Conservation (phyloP, 148 eudicot genomes). For the Chenopodium quinoa region DNA sequence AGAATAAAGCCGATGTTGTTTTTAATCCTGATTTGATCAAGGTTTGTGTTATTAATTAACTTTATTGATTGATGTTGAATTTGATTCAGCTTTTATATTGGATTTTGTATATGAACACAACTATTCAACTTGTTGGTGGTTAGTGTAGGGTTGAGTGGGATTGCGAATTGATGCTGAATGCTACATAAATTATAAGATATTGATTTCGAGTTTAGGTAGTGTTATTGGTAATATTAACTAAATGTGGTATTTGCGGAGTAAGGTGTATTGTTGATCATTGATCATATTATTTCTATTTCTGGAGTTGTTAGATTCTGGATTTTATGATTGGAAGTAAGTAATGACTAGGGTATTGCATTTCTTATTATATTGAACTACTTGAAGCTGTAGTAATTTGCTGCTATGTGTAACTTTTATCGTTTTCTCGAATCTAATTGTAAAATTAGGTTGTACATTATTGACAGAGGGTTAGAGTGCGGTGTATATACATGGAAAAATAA, state of each 20-base stretch:
- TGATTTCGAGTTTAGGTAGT: no score
- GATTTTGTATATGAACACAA: background rate
- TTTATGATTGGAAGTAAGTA: background rate
- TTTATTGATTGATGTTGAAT: background rate
- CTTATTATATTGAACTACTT: background rate
- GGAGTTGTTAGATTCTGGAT: background rate
- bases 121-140: background rate
- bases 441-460: background rate
- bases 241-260: background rate
- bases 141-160: background rate
- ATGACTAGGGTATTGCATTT: background rate
- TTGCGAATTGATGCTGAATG: background rate
- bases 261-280: background rate
- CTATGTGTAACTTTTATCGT: no score
- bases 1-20: conserved; percentile 70
- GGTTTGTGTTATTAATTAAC: conserved; percentile 37
- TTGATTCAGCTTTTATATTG: background rate
- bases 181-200: background rate
- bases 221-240: no score
- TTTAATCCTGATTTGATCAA: conserved; percentile 65
- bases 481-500: background rate
- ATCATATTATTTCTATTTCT: background rate
- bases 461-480: background rate
- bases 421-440: background rate
- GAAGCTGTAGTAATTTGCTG: background rate